Conservation (phyloP, 2,329 filamentous ascomycete species). For the Trichophyton verrucosum region DNA sequence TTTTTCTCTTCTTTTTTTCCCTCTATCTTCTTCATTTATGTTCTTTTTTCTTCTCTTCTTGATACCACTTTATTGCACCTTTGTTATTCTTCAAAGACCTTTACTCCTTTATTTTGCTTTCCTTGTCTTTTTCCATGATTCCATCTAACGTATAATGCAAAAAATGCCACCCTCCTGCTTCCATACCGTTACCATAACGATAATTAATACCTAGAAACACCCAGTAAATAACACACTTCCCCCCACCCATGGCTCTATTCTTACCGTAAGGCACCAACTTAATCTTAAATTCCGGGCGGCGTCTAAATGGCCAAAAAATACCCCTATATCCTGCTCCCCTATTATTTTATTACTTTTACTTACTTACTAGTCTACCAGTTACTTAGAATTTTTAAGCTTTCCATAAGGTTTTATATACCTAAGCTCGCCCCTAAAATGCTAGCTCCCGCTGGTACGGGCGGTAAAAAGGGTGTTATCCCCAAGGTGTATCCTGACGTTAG, state of each 20-base stretch:
- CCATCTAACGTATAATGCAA: background rate
- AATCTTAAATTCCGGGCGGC: background rate
- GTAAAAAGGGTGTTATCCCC: background rate
- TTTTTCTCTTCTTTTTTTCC: background rate
- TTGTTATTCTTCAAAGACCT: background rate
- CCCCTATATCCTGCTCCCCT: background rate
- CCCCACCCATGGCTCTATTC: background rate
- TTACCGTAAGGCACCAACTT: conserved; percentile 2
- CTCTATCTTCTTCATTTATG: conserved; percentile 15
- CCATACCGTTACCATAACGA: background rate
- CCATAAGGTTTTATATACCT: background rate
- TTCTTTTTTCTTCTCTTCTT: conserved; percentile 7
- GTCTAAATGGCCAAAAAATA: background rate
- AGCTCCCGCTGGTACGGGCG: background rate
- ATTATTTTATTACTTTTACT: background rate
- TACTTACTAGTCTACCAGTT: background rate
- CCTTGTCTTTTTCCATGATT: background rate
- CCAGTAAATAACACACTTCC: background rate
- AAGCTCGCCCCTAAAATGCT: background rate
- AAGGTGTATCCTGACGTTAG: background rate
- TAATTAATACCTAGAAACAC: background rate
- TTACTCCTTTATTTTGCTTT: background rate
- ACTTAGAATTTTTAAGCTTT: background rate
- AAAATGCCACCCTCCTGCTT: background rate
- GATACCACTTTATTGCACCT: background rate